Percentiles rank a stretch among this genome's conserved stretches.
Conservation (phyloP, 176 grass and related monocot genomes). For the Pontederia crassipes region DNA sequence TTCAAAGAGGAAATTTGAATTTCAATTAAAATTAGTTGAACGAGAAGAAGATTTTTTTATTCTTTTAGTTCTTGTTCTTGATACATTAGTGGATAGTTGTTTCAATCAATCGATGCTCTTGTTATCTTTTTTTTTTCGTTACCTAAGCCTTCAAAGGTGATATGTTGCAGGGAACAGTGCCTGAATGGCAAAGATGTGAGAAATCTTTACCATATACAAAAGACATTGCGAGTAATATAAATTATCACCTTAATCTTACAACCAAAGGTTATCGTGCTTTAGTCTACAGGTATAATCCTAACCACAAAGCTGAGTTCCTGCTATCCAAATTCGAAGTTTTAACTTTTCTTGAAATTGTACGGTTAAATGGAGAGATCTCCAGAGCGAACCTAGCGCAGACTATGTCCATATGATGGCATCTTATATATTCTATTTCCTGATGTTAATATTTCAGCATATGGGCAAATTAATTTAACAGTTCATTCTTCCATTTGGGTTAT, state of each 20-base stretch:
- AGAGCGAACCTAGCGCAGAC: too few species aligned
- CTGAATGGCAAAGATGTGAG: constrained; percentile 32
- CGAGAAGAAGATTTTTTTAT: background rate
- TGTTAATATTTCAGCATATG: background rate
- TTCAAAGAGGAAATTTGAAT: too few species aligned
- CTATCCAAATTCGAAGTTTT: background rate
- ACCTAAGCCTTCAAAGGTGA: too few species aligned
- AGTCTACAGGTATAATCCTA: background rate
- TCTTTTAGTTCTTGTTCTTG: background rate
- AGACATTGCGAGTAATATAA: constrained; percentile 34
- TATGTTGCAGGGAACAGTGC: constrained; percentile 28
- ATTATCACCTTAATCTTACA: constrained; percentile 39
- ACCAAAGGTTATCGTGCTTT: constrained; percentile 41
- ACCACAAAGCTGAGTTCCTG: background rate
- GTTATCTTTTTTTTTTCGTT: background rate
- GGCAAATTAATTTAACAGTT: too few species aligned
- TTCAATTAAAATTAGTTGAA: background rate
- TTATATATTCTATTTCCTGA: background rate
- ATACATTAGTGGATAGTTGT: too few species aligned
- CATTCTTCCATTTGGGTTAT: background rate
- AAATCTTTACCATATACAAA: constrained; percentile 14
- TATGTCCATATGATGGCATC: too few species aligned
- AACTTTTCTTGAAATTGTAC: background rate
- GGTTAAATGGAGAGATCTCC: background rate
- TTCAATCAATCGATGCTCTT: background rate